Base-by-base conservation (phyloP, 2,329 filamentous ascomycete genomes). In the Alternaria dauci region DNA sequence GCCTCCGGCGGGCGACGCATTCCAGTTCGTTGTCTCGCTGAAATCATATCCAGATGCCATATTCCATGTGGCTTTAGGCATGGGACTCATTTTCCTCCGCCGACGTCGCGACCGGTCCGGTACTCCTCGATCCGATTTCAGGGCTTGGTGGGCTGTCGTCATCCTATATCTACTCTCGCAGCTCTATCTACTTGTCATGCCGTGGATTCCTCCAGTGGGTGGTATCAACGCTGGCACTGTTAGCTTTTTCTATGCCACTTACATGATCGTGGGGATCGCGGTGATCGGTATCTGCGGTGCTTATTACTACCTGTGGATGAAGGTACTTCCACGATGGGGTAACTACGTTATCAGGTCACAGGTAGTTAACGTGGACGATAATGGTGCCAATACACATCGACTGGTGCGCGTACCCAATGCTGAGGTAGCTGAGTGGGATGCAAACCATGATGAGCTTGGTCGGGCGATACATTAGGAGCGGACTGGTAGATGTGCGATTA, bases 241-340 rank as follows among this genome's bases (percentile, higher is more conserved):
- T 1, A 89, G 85, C 54, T 92, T 93, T 76, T 92, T 87, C 86
- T 93, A 92, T 65, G 89, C 83, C 1, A 91, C 89, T 0, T 91
- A 92, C 67, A 84, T 85, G 20, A 85, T 88, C 0, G 84, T 87
- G 0, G 89, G 89, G 0, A 83, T 92, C 58, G 88, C 60, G 3
- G 55, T 76, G 16, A 55, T 75, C 8, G 42, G 66, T 1, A 63
- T 51, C 4, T 69, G 68, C 58, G 68, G 44, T 7, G 1, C 64
- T 8, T 76, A 76, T 52, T 76, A 75, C 50, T 66, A 54, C 18
- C 12, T 71, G 1, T 77, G 75, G 75, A 69, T 76, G 38, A 12
- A 41, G 3, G 39, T 41, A 8, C 46, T 77, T 23, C 73, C 74
- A 0, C 65, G 62, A 34, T 52, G 68, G 25, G 61, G 66, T 4